Evolutionary conservation across 1,139 yeast genomes (phyloP).

Genomic region (Blastobotrys capitulatus): DNA sequence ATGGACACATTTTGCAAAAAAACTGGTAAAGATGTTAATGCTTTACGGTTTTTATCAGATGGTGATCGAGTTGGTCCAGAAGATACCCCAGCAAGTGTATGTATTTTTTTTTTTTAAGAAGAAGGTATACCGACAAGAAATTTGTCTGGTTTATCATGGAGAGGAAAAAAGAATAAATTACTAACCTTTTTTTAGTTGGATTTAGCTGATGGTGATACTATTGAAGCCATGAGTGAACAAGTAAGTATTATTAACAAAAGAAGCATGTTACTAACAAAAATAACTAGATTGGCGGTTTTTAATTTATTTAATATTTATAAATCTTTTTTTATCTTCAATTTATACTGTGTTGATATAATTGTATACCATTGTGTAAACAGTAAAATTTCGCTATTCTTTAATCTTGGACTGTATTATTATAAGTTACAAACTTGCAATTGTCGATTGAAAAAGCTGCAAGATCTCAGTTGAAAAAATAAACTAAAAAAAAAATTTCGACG

Average conservation of each 20-base stretch:
- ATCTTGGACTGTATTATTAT: too few relatives aligned
- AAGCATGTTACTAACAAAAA: not conserved
- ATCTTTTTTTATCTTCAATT: too few relatives aligned
- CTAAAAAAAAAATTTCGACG: too few relatives aligned
- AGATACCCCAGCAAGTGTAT: constrained; percentile 77
- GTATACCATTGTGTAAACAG: too few relatives aligned
- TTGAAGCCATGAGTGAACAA: constrained; percentile 98
- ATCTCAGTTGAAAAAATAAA: too few relatives aligned
- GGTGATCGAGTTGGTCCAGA: constrained; percentile 87
- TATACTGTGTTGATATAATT: too few relatives aligned
- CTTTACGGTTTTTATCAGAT: constrained; percentile 84
- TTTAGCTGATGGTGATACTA: constrained; percentile 90
- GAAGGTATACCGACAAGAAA: too few relatives aligned
- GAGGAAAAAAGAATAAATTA: not conserved
- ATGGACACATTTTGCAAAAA: constrained; percentile 99
- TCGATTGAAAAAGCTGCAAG: too few relatives aligned
- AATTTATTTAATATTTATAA: too few relatives aligned
- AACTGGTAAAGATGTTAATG: constrained; percentile 82
- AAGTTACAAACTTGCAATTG: too few relatives aligned
- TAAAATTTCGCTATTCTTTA: too few relatives aligned
- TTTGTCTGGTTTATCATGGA: not conserved
- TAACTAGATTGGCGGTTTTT: not conserved
- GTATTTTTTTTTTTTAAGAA: constrained; percentile 20
- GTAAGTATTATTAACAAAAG: constrained; percentile 40
- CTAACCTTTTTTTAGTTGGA: constrained; percentile 43